phyloP scores from a whole-genome alignment of 257 asterid species.

The Ligustrum vulgare region DNA sequence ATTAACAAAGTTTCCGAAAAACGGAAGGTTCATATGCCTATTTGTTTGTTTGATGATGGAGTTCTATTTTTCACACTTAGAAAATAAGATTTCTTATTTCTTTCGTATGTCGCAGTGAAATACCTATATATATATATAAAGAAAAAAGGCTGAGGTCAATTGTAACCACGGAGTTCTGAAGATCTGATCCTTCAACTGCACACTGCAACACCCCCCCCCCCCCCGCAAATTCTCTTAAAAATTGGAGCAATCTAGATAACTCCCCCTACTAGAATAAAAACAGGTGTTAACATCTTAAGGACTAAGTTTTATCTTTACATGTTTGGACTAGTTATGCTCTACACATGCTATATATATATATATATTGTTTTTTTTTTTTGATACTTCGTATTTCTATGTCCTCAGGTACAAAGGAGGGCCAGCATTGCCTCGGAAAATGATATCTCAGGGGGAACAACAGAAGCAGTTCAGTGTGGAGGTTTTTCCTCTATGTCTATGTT shows the following conservation, averaged over 20 bases:
- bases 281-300: background rate
- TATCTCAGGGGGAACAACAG: constrained; percentile 70
- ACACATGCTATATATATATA: constrained; percentile 13
- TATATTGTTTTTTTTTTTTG: background rate
- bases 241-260: background rate
- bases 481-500: constrained; percentile 66
- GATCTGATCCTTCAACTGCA: background rate
- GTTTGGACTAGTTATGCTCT: background rate
- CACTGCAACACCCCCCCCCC: background rate
- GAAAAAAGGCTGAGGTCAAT: background rate
- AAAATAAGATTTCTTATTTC: no score
- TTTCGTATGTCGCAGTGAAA: no score
- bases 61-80: no score
- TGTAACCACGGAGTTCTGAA: background rate
- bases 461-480: constrained; percentile 79
- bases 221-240: background rate
- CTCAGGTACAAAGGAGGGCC: constrained; percentile 97
- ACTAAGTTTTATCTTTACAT: background rate
- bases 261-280: background rate
- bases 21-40: background rate
- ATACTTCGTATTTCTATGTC: constrained; percentile 11
- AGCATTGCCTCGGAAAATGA: constrained; percentile 71
- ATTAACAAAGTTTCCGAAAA: background rate
- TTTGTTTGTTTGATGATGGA: no score
- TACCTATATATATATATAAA: no score